Evolutionary conservation across 768 basidiomycete species (phyloP), one percentile per base, ranked within the genome.

Genomic region (Mycena olivaceomarginata): DNA sequence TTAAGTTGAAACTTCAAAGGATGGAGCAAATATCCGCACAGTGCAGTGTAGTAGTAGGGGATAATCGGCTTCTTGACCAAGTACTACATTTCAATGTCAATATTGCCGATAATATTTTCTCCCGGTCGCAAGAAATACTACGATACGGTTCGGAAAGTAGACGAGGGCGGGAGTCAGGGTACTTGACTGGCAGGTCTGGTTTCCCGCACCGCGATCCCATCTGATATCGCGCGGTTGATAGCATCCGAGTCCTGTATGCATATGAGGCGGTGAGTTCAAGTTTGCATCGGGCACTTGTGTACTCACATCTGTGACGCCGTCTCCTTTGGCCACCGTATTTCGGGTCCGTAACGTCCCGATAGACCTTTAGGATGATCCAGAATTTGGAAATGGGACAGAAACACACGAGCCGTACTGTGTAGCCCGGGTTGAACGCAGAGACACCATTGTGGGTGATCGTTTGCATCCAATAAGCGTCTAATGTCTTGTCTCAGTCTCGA

Each of bases 271-370:
- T 12, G 16, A 8, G 51, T 22, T n/a, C 43, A 2, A 8, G n/a
- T 9, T 8, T 8, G n/a, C 10, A 22, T 1, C 9, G 8, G 7
- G n/a, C 4, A 22, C 5, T n/a, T 12, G 1, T 12, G 1, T 4
- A 53, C 53, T n/a, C 13, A 22, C 53, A 22, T 53, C 53, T 53
- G 53, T 53, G 0, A 22, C n/a, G 1, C 53, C 53, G n/a, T 53
- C 53, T n/a, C 53, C 53, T 12, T 53, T 53, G 20, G 53, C n/a
- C n/a, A 12, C n/a, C n/a, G 53, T 53, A 53, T 9, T n/a, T n/a
- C 8, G 48, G 15, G 48, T 13, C 18, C 16, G n/a, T 53, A n/a
- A 53, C 53, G n/a, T 53, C 53, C 0, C 53, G 53, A 22, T n/a
- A 53, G 8, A 53, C 53, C 53, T 53, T n/a, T 7, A 10, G 8